Percentiles rank a stretch among this genome's conserved stretches.
phyloP scores from a whole-genome alignment of 768 basidiomycete species.

The Naganishia kalamii region DNA sequence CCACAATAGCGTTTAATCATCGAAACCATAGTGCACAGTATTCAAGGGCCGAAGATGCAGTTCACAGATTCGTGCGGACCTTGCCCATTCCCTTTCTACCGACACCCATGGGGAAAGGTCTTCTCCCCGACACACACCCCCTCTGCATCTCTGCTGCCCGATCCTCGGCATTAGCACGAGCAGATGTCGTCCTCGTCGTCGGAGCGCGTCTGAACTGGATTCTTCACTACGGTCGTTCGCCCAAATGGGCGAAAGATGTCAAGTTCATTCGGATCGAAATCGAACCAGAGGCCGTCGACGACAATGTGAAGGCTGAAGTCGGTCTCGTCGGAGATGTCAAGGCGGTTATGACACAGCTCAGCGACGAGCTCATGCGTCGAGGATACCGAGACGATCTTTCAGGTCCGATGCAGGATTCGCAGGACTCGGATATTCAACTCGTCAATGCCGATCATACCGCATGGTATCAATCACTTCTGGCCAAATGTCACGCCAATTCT shows the following conservation, averaged over 20 bases:
- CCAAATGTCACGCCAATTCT: slow-evolving; percentile 21
- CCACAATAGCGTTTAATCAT: neutral
- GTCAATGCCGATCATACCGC: slow-evolving; percentile 7
- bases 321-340: slow-evolving; percentile 24
- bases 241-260: slow-evolving; percentile 28
- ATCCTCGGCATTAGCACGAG: slow-evolving; percentile 24
- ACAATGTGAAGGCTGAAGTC: slow-evolving; percentile 25
- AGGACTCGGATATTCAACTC: slow-evolving; percentile 3
- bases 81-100: slow-evolving; percentile 28
- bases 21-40: slow-evolving; percentile 25
- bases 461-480: slow-evolving; percentile 21
- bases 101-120: slow-evolving; percentile 31
- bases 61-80: slow-evolving; percentile 18
- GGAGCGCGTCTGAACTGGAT: slow-evolving; percentile 35
- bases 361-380: neutral
- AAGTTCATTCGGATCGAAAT: slow-evolving; percentile 29
- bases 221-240: slow-evolving; percentile 25
- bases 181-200: slow-evolving; percentile 31
- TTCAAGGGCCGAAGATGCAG: slow-evolving; percentile 22
- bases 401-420: neutral
- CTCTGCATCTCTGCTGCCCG: slow-evolving; percentile 29
- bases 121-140: slow-evolving; percentile 27
- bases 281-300: slow-evolving; percentile 24
- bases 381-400: neutral
- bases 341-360: slow-evolving; percentile 25